A percentile compares a stretch with the other conserved stretches of the same genome.
These are phyloP conservation scores for Elongisporangium anandrum DNA, from an alignment of 352 stramenopile genomes.

Conservation along the genomic window DNA sequence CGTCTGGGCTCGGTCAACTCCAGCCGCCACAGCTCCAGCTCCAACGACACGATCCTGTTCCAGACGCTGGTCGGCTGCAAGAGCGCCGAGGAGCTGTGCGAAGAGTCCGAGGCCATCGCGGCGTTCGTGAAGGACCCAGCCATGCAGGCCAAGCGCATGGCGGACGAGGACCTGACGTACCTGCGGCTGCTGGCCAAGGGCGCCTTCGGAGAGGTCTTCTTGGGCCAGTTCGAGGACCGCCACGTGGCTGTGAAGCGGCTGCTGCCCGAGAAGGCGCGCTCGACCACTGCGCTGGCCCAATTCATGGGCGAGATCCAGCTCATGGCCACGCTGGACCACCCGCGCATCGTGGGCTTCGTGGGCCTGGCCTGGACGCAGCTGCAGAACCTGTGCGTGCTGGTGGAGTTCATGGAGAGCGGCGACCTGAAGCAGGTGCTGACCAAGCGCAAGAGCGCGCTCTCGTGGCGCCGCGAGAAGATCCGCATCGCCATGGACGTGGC, in stretches of 20 bases:
- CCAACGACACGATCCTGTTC: neutral
- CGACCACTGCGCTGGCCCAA: conserved; percentile 47
- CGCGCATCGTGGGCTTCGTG: conserved; percentile 72
- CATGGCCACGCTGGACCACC: conserved; percentile 66
- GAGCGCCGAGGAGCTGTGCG: conserved; percentile 51
- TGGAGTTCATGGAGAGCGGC: conserved; percentile 78
- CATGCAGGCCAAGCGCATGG: conserved; percentile 44
- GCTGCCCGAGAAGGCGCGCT: conserved; percentile 51
- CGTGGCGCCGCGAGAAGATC: conserved; percentile 72
- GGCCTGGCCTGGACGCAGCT: conserved; percentile 65
- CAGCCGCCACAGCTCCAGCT: neutral
- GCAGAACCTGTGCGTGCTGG: conserved; percentile 65
- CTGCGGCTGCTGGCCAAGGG: conserved; percentile 61
- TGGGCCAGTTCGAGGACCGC: conserved; percentile 57
- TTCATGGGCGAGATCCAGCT: conserved; percentile 72
- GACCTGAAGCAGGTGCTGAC: conserved; percentile 59
- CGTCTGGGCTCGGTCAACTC: neutral
- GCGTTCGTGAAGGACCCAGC: conserved; percentile 47
- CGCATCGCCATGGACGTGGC: conserved; percentile 80
- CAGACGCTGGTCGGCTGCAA: conserved; percentile 30
- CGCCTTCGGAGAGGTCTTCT: conserved; percentile 69
- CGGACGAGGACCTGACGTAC: conserved; percentile 66
- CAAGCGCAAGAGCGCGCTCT: conserved; percentile 43
- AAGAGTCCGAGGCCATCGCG: conserved; percentile 49
- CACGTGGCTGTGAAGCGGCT: conserved; percentile 75